Conservation (phyloP, 257 asterid genomes). For the Penstemon eatonii region DNA sequence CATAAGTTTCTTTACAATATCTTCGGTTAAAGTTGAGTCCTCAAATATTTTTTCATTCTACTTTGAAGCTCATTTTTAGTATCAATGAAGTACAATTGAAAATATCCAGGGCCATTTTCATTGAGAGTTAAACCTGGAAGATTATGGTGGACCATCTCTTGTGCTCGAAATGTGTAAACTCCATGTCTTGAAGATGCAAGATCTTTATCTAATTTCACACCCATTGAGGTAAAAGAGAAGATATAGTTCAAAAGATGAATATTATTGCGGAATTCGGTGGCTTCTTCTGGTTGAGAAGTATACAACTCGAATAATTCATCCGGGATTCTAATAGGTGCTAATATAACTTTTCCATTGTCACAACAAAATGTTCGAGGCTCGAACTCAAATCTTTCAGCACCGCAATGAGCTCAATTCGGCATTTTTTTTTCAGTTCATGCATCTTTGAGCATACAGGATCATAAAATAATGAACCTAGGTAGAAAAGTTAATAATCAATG, state of each 20-base stretch:
- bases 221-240: not conserved
- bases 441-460: too few species aligned
- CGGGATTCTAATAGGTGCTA: not conserved
- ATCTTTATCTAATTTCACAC: not conserved
- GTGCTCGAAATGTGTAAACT: not conserved
- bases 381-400: too few species aligned
- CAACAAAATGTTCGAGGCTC: too few species aligned
- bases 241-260: too few species aligned
- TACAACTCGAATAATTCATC: too few species aligned
- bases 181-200: not conserved
- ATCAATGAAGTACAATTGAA: not conserved
- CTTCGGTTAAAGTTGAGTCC: not conserved
- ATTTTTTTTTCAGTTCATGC: too few species aligned
- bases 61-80: not conserved
- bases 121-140: not conserved
- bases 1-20: not conserved
- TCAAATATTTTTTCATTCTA: not conserved
- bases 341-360: too few species aligned
- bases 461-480: too few species aligned
- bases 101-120: not conserved
- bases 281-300: too few species aligned
- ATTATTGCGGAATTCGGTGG: too few species aligned
- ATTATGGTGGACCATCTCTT: not conserved
- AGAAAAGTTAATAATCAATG: too few species aligned
- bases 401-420: too few species aligned